Evolutionary conservation across 768 basidiomycete genomes (phyloP).

Genomic region (Lactarius trivialis): DNA sequence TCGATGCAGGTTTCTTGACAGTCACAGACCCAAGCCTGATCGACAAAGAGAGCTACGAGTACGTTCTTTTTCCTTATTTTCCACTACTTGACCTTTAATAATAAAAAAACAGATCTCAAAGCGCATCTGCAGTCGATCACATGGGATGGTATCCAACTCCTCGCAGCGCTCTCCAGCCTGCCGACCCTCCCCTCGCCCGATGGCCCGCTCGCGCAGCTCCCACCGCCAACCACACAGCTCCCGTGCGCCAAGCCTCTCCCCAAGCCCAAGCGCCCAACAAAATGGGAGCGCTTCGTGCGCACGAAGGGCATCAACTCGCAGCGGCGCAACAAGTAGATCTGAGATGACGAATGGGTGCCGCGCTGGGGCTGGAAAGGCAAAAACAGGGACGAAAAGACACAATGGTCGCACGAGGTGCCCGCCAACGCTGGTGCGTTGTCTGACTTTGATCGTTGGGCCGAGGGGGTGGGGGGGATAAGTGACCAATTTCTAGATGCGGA

Average conservation of each 20-base stretch:
- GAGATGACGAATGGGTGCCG: conserved; percentile 95
- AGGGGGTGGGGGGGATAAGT: too few species aligned
- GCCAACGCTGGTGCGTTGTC: conserved; percentile 74
- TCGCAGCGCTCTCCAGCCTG: conserved; percentile 74
- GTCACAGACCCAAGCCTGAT: conserved; percentile 86
- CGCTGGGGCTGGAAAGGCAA: conserved; percentile 88
- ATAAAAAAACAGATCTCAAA: conserved; percentile 54
- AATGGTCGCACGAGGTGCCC: conserved; percentile 92
- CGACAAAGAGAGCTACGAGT: conserved; percentile 82
- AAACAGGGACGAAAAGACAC: conserved; percentile 81
- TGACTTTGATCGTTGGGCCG: too few species aligned
- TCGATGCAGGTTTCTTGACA: conserved; percentile 78
- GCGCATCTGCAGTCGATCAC: conserved; percentile 72
- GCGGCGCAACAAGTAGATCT: conserved; percentile 70
- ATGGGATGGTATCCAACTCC: conserved; percentile 78
- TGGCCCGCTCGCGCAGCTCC: conserved; percentile 79
- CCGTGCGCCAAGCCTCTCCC: conserved; percentile 92
- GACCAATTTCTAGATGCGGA: conserved; percentile 53
- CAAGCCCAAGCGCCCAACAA: conserved; percentile 86
- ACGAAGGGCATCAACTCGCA: conserved; percentile 89
- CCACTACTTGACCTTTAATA: neutral
- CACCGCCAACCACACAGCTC: conserved; percentile 65
- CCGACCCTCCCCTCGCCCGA: conserved; percentile 70
- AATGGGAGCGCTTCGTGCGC: conserved; percentile 94
- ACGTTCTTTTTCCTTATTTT: conserved; percentile 25